Conservation (phyloP, 345 rosid genomes). For the Salix brachista region DNA sequence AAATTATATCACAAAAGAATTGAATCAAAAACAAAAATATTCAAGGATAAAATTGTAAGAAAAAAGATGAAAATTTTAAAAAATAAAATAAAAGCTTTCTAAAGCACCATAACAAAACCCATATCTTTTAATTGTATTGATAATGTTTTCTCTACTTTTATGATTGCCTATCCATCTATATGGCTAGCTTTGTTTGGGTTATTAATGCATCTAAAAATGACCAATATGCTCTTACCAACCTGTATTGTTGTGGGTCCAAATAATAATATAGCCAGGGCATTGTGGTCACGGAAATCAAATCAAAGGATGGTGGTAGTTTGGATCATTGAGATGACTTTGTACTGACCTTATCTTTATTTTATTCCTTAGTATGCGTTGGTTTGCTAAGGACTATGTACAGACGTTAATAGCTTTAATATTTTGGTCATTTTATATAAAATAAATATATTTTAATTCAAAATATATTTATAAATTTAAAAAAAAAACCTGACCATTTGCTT, state of each 20-base stretch:
- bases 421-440: conserved; percentile 1
- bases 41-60: background rate
- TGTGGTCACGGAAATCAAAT: conserved; percentile 13
- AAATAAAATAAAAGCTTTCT: no score
- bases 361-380: conserved; percentile 47
- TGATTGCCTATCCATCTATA: background rate
- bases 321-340: conserved; percentile 57
- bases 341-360: conserved; percentile 55
- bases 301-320: conserved; percentile 47
- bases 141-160: background rate
- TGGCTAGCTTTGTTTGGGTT: conserved; percentile 3
- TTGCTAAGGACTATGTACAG: conserved; percentile 22
- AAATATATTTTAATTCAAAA: background rate
- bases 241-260: background rate
- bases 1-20: no score
- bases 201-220: background rate
- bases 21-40: no score
- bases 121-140: no score
- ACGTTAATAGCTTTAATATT: conserved; percentile 22
- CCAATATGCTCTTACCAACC: conserved; percentile 30
- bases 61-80: no score
- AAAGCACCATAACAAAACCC: no score
- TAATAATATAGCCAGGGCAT: conserved; percentile 25
- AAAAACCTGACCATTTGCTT: background rate
- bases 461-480: no score